Evolutionary conservation across 1,139 yeast genomes (phyloP), one percentile per base, ranked within the genome.

Genomic region (Diutina siamensis): DNA sequence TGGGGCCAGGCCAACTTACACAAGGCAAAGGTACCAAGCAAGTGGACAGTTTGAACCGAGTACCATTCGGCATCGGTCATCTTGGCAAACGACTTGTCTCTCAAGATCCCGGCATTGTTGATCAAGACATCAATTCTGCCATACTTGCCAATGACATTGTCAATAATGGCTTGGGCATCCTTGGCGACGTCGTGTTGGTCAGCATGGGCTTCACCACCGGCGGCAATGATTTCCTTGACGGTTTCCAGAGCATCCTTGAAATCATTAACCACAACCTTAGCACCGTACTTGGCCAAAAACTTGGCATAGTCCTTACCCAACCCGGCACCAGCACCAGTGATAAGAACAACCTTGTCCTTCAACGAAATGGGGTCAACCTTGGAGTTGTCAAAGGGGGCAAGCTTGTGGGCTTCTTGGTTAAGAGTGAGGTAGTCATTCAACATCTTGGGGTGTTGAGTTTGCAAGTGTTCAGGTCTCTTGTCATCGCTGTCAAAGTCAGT

Each of bases 251-350:
- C 88, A 57, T 81, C 82, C 55, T 74, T 83, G 55, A 89, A 82
- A 62, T 92, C 97, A 60, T 92, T 92, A 44, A 92, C 94, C 44
- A 92, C 95, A 52, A 92, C 94, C 68, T 84, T 88, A 42, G 97
- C 97, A 51, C 97, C 97, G 53, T 86, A 84, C 62, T 76, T 83
- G 49, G 94, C 97, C 59, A 84, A 80, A 63, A 78, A 74, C 48
- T 78, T 65, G 19, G 97, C 95, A 64, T 92, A 94, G 51, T 89
- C 86, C 60, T 83, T 80, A 53, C 98, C 98, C 56, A 92, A 75
- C 49, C 98, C 98, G 48, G 87, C 83, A 56, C 97, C 97, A 46
- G 96, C 94, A 56, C 98, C 98, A 36, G 97, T 92, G 48, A 92
- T 80, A 52, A 92, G 76, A 45, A 87, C 97, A 49, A 89, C 97